Percentiles rank a stretch among this genome's conserved stretches.
These are phyloP conservation scores for Globisporangium perplexum DNA, from an alignment of 352 stramenopile genomes.

Conservation along the genomic window DNA sequence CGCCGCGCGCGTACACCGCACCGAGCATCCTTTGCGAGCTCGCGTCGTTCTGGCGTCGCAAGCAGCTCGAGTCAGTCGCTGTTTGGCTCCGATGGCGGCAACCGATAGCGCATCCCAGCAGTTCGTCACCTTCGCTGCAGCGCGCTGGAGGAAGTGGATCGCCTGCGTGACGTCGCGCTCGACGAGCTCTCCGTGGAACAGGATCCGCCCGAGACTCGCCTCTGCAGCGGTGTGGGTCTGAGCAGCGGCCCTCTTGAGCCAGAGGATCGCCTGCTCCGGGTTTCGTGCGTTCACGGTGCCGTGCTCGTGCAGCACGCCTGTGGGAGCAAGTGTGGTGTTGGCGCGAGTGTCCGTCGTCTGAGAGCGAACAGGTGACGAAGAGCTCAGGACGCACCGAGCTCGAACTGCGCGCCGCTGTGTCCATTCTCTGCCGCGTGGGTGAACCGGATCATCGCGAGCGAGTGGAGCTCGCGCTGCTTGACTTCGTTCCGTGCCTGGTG, in stretches of 20 bases:
- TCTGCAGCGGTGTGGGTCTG: constrained; percentile 42
- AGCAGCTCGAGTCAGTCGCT: neutral
- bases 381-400: constrained; percentile 21
- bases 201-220: constrained; percentile 39
- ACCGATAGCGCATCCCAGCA: no score
- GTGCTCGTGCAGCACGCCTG: constrained; percentile 30
- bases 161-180: constrained; percentile 36
- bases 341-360: neutral
- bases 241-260: constrained; percentile 53
- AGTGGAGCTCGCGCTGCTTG: constrained; percentile 32
- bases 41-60: constrained; percentile 22
- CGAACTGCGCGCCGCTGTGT: constrained; percentile 47
- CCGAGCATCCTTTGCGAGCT: constrained; percentile 46
- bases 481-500: constrained; percentile 23
- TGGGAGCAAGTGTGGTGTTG: neutral
- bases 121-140: constrained; percentile 33
- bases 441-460: constrained; percentile 34
- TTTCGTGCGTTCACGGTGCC: constrained; percentile 17
- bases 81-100: no score
- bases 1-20: constrained; percentile 32
- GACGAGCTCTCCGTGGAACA: constrained; percentile 18
- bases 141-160: constrained; percentile 63
- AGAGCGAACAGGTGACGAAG: neutral
- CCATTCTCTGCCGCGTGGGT: constrained; percentile 45
- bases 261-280: constrained; percentile 23